A percentile compares a stretch with the other conserved stretches of the same genome.
phyloP scores from a whole-genome alignment of 805 yeast genomes.

The Hanseniaspora taiwanica region DNA sequence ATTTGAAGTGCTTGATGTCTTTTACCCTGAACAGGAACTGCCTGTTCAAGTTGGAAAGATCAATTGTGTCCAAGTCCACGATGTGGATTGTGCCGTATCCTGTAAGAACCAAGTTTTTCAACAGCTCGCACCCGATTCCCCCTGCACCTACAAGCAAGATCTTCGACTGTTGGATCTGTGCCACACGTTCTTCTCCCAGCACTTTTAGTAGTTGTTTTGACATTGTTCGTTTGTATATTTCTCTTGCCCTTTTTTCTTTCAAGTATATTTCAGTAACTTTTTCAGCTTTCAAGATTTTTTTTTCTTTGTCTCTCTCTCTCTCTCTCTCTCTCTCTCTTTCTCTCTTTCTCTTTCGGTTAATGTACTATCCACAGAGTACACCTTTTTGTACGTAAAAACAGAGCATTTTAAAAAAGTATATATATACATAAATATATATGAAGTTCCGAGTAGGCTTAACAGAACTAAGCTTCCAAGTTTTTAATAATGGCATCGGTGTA shows the following conservation, averaged over 20 bases:
- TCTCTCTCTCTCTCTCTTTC: too few relatives aligned
- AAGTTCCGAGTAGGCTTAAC: too few relatives aligned
- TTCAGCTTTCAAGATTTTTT: too few relatives aligned
- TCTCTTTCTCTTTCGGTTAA: too few relatives aligned
- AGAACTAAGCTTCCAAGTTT: constrained; percentile 11
- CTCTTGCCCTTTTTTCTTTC: background rate
- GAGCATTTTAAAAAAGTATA: too few relatives aligned
- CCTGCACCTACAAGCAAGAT: constrained; percentile 90
- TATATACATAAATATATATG: too few relatives aligned
- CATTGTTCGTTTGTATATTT: background rate
- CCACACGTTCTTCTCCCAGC: constrained; percentile 1
- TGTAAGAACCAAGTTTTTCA: constrained; percentile 65
- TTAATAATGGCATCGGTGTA: constrained; percentile 87
- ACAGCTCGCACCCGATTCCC: constrained; percentile 87
- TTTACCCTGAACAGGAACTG: constrained; percentile 83
- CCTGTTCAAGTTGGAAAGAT: constrained; percentile 80
- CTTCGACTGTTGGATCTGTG: constrained; percentile 28
- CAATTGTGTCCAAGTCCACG: constrained; percentile 93
- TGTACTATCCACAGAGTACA: too few relatives aligned
- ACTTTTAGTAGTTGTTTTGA: background rate
- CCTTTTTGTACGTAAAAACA: too few relatives aligned
- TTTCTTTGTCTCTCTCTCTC: too few relatives aligned
- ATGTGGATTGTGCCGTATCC: constrained; percentile 81
- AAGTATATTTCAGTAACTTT: too few relatives aligned
- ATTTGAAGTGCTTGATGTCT: constrained; percentile 82